A percentile compares a stretch with the other conserved stretches of the same genome.
phyloP scores from a whole-genome alignment of 306 rosid species.

The Pterocarpus macrocarpus region DNA sequence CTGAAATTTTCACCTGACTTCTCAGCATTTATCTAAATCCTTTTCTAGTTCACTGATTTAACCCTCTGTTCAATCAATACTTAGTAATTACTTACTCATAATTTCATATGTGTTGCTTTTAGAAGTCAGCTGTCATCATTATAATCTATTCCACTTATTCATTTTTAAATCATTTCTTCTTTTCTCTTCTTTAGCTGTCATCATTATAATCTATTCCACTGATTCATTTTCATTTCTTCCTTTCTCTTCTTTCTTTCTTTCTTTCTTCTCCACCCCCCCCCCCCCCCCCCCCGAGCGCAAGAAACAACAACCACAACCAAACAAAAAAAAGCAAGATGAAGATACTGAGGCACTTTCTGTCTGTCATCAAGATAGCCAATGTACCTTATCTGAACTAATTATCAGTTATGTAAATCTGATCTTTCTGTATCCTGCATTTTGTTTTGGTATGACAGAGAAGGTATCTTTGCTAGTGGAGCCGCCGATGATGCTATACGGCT shows the following conservation, averaged over 20 bases:
- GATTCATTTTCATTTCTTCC: slow-evolving; percentile 5
- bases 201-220: not conserved
- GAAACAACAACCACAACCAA: no score
- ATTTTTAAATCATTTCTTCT: slow-evolving; percentile 1
- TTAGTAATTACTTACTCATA: not conserved
- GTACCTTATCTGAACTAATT: slow-evolving; percentile 2
- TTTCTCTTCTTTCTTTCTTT: slow-evolving; percentile 1
- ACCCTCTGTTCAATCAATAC: slow-evolving; percentile 8
- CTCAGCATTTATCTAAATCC: slow-evolving; percentile 35
- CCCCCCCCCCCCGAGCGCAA: no score
- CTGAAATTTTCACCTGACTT: slow-evolving; percentile 20
- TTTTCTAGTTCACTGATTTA: slow-evolving; percentile 2
- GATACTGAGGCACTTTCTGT: slow-evolving; percentile 21
- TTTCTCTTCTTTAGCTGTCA: not conserved
- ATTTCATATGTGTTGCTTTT: slow-evolving; percentile 29
- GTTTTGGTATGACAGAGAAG: slow-evolving; percentile 66
- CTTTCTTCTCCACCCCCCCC: no score
- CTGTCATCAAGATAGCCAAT: slow-evolving; percentile 25
- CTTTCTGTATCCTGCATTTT: slow-evolving; percentile 46
- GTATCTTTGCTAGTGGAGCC: slow-evolving; percentile 96
- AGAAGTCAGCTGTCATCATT: slow-evolving; percentile 12
- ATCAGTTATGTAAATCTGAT: slow-evolving; percentile 20
- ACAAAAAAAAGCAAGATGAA: slow-evolving; percentile 24
- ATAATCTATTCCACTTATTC: slow-evolving; percentile 7
- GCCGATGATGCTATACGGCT: slow-evolving; percentile 87